These are phyloP conservation scores for Solanum pimpinellifolium DNA, from an alignment of 257 asterid genomes.

Conservation along the genomic window DNA sequence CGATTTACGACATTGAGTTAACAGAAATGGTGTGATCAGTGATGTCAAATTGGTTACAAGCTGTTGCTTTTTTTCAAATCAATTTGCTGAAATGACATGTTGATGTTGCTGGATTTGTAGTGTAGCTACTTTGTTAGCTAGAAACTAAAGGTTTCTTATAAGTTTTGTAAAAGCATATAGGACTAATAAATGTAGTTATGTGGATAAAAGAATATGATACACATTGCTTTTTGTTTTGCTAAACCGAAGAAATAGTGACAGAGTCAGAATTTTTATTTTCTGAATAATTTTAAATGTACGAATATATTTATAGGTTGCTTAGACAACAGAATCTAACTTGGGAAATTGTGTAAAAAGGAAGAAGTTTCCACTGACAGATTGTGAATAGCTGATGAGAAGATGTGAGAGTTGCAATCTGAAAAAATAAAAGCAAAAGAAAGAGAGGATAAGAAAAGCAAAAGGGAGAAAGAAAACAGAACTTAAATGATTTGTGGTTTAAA, in stretches of 20 bases:
- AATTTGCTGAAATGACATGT: slow-evolving; percentile 21
- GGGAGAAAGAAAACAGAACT: background rate
- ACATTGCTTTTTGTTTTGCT: background rate
- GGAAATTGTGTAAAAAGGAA: slow-evolving; percentile 23
- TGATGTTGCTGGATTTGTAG: background rate
- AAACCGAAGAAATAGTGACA: rapidly evolving
- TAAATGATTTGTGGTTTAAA: background rate
- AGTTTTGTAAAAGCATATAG: background rate
- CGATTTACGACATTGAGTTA: background rate
- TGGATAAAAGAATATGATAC: background rate
- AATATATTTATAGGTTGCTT: background rate
- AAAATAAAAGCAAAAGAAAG: slow-evolving; percentile 6
- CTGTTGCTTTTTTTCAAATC: slow-evolving; percentile 4
- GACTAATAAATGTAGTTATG: background rate
- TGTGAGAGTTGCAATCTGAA: background rate
- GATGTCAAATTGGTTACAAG: slow-evolving; percentile 19
- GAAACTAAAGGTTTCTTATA: background rate
- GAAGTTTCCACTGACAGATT: background rate
- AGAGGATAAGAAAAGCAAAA: background rate
- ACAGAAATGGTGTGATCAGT: background rate
- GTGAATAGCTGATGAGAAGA: background rate
- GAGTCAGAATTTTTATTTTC: background rate
- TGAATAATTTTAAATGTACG: background rate
- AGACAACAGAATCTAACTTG: slow-evolving; percentile 24
- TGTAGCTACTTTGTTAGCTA: background rate